Percentiles rank a stretch among this genome's conserved stretches.
Conservation (phyloP, 169 alveolate species). For the Plasmodium berghei region DNA sequence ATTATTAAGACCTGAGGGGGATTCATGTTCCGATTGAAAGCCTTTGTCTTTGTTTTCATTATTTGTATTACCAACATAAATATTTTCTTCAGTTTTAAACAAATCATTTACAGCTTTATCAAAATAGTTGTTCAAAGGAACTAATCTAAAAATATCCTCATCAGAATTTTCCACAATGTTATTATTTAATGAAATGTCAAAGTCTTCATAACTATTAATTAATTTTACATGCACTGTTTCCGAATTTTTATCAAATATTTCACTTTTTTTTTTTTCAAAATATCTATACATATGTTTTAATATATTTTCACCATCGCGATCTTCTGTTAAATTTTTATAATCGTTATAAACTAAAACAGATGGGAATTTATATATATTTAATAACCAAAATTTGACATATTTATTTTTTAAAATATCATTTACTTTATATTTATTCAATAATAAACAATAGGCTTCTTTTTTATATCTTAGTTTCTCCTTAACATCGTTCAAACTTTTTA, state of each 20-base stretch:
- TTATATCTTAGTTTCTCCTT: conserved; percentile 39
- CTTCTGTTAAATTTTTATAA: conserved; percentile 6
- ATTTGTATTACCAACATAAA: not conserved
- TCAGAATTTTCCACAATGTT: not conserved
- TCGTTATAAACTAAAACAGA: conserved; percentile 33
- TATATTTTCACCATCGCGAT: not conserved
- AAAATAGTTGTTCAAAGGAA: conserved; percentile 55
- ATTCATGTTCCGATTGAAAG: not conserved
- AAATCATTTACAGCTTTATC: conserved; percentile 18
- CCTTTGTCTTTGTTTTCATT: not conserved
- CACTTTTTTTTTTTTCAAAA: conserved; percentile 9
- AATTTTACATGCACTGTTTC: not conserved
- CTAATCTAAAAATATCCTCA: conserved; percentile 30
- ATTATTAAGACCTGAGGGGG: not conserved
- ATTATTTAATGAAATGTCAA: not conserved
- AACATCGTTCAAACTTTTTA: conserved; percentile 39
- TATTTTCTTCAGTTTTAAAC: conserved; percentile 2
- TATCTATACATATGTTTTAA: conserved; percentile 6
- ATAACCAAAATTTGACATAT: conserved; percentile 26
- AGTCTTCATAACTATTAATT: not conserved
- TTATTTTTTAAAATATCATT: conserved; percentile 49
- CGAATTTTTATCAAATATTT: not conserved
- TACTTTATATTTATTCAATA: conserved; percentile 36
- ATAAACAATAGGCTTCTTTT: conserved; percentile 32
- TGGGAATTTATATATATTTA: conserved; percentile 58